A percentile compares a stretch with the other conserved stretches of the same genome.
Conservation (phyloP, 169 alveolate genomes). For the Theileria parva region DNA sequence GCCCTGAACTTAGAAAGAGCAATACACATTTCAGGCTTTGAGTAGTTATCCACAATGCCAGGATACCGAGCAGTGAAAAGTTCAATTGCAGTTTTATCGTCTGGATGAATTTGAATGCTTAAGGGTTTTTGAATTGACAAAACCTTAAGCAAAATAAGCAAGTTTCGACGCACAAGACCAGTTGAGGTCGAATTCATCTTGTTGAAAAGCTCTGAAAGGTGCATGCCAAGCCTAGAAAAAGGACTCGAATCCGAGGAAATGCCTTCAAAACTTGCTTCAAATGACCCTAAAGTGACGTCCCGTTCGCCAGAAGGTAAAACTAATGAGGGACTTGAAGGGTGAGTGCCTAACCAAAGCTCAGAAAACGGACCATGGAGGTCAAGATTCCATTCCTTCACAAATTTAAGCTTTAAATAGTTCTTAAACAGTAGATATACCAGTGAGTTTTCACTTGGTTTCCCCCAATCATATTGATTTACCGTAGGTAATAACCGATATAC, state of each 20-base stretch:
- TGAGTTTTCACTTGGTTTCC: slow-evolving; percentile 26
- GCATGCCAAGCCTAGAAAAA: neutral
- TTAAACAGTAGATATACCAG: slow-evolving; percentile 37
- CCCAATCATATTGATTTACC: slow-evolving; percentile 62
- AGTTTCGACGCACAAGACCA: neutral
- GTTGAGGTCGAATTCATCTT: neutral
- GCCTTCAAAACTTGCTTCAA: neutral
- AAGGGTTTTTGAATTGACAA: slow-evolving; percentile 74
- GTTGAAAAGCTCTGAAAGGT: neutral
- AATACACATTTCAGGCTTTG: slow-evolving; percentile 65
- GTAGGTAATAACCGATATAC: slow-evolving; percentile 35
- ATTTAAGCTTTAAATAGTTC: neutral
- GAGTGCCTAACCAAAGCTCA: slow-evolving; percentile 77
- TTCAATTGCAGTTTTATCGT: slow-evolving; percentile 42
- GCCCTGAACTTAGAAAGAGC: slow-evolving; percentile 47
- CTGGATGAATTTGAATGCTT: slow-evolving; percentile 77
- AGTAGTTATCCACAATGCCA: slow-evolving; percentile 47
- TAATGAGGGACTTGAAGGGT: slow-evolving; percentile 66
- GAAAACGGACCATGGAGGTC: slow-evolving; percentile 46
- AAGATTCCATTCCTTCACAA: neutral
- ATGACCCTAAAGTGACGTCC: neutral
- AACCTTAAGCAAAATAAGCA: slow-evolving; percentile 62
- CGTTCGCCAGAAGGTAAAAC: slow-evolving; percentile 33
- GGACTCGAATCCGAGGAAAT: neutral
- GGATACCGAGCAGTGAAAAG: slow-evolving; percentile 25